Conservation (phyloP, 2,329 filamentous ascomycete genomes). For the Phaeosphaeriaceae sp. region DNA sequence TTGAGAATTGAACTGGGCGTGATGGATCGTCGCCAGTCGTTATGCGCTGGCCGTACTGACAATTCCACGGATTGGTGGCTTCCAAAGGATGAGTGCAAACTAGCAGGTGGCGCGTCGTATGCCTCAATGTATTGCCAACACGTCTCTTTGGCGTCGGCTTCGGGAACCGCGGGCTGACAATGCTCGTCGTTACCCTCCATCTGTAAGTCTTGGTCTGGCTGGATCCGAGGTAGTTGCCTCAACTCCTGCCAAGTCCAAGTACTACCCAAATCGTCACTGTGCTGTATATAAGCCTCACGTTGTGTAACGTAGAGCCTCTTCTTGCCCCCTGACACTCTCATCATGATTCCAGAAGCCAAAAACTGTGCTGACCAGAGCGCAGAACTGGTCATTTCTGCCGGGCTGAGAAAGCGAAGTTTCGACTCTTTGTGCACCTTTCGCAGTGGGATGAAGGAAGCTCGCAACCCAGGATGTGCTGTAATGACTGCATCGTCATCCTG, state of each 20-base stretch:
- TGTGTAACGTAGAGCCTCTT: conserved; percentile 79
- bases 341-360: conserved; percentile 72
- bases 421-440: conserved; percentile 79
- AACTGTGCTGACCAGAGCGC: conserved; percentile 76
- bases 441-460: conserved; percentile 75
- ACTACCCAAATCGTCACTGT: conserved; percentile 55
- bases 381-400: conserved; percentile 75
- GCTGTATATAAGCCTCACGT: conserved; percentile 75
- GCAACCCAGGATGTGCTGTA: conserved; percentile 61
- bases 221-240: conserved; percentile 66
- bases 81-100: conserved; percentile 55
- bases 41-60: conserved; percentile 43
- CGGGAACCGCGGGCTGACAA: conserved; percentile 57
- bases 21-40: conserved; percentile 44
- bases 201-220: conserved; percentile 51
- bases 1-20: conserved; percentile 44
- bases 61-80: conserved; percentile 42
- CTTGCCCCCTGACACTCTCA: conserved; percentile 68
- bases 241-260: conserved; percentile 76
- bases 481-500: conserved; percentile 35
- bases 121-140: conserved; percentile 73
- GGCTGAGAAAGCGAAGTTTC: conserved; percentile 72
- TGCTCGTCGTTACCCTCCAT: conserved; percentile 45
- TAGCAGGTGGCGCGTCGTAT: conserved; percentile 64
- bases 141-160: conserved; percentile 68